Conservation (phyloP, 768 basidiomycete genomes). For the Lactifluus hygrophoroides region DNA sequence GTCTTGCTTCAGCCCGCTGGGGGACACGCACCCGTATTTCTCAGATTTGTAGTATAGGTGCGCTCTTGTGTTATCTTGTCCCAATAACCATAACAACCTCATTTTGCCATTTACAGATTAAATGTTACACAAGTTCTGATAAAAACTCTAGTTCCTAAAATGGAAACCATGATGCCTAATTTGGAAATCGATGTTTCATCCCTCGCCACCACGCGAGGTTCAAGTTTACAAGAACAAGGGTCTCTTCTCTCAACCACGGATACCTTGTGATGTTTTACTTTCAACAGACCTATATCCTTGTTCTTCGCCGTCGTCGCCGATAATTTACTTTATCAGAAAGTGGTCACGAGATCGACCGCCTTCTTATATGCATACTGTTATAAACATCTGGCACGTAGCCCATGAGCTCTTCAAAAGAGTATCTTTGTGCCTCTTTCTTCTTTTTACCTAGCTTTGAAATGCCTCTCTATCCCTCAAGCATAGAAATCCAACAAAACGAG, state of each 20-base stretch:
- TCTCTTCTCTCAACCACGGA: background rate
- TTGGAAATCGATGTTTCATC: background rate
- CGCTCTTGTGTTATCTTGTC: background rate
- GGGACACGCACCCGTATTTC: background rate
- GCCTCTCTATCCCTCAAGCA: background rate
- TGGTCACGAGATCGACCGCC: background rate
- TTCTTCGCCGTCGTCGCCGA: background rate
- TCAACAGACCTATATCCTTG: background rate
- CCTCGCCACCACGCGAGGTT: too few species aligned
- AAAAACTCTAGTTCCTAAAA: background rate
- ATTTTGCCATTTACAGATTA: background rate
- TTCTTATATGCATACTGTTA: background rate
- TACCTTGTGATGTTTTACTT: background rate
- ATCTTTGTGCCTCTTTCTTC: background rate
- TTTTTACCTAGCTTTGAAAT: background rate
- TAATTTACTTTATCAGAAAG: background rate
- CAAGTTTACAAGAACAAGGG: background rate
- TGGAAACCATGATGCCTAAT: constrained; percentile 6
- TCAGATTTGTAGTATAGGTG: background rate
- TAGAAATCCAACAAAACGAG: background rate
- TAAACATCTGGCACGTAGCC: background rate
- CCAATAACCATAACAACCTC: background rate
- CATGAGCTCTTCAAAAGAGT: background rate
- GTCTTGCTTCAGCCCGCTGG: background rate
- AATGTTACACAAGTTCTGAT: background rate